A percentile compares a stretch with the other conserved stretches of the same genome.
Evolutionary conservation across 2,329 filamentous ascomycete genomes (phyloP).

Genomic region (Fusarium agapanthi): DNA sequence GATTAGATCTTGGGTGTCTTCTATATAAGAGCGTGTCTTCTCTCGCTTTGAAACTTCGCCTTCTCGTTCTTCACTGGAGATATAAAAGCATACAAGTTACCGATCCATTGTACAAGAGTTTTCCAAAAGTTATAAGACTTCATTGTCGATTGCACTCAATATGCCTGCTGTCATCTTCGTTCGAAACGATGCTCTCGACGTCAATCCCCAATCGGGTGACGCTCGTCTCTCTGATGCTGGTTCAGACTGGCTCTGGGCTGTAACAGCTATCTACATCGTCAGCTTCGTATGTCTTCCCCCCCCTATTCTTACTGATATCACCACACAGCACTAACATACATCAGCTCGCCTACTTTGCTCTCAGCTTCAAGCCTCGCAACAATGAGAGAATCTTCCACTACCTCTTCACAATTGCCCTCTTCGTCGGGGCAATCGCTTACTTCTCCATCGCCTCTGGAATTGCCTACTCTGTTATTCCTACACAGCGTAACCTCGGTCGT

Average conservation of each 20-base stretch:
- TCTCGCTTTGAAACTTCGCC: background rate
- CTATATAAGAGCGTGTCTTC: conserved; percentile 10
- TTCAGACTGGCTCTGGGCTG: conserved; percentile 65
- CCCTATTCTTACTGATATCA: background rate
- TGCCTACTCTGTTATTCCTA: conserved; percentile 53
- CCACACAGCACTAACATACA: conserved; percentile 14
- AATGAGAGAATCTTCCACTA: conserved; percentile 67
- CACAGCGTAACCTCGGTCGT: conserved; percentile 37
- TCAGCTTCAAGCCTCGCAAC: conserved; percentile 53
- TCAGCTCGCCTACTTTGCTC: conserved; percentile 52
- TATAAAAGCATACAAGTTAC: background rate
- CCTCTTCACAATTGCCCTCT: conserved; percentile 58
- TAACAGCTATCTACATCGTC: conserved; percentile 58
- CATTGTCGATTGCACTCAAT: background rate
- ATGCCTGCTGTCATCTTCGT: conserved; percentile 46
- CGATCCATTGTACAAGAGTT: background rate
- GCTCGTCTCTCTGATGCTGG: conserved; percentile 55
- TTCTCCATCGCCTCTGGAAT: conserved; percentile 62
- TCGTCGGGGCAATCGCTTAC: conserved; percentile 61
- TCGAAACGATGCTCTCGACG: conserved; percentile 57
- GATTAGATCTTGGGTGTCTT: background rate
- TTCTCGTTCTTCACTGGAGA: background rate
- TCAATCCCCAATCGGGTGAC: conserved; percentile 56
- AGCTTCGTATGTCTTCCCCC: conserved; percentile 52
- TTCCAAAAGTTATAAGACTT: background rate